phyloP scores from a whole-genome alignment of 2,329 filamentous ascomycete species.

The Graphilbum sp. region DNA sequence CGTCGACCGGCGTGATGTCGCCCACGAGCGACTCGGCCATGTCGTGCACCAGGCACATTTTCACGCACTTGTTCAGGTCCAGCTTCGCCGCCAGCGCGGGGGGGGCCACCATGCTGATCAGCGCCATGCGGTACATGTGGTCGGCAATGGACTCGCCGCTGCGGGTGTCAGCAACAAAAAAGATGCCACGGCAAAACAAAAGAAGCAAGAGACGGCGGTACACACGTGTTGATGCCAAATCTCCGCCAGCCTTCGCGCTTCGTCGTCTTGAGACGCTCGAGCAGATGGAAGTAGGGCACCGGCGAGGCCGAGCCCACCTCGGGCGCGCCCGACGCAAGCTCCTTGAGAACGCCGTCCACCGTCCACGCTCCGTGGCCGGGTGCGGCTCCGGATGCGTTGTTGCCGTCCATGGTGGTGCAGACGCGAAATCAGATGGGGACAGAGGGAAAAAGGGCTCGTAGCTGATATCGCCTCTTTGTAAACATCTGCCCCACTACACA shows the following conservation, averaged over 20 bases:
- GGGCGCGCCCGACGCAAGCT: constrained; percentile 42
- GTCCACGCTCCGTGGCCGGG: constrained; percentile 31
- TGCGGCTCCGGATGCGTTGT: too few species aligned
- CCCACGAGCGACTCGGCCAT: constrained; percentile 94
- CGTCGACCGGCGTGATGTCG: constrained; percentile 89
- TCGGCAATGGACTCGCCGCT: constrained; percentile 85
- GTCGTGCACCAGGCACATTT: constrained; percentile 93
- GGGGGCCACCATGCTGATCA: constrained; percentile 87
- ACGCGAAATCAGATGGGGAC: too few species aligned
- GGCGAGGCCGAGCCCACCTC: constrained; percentile 51
- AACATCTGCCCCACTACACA: too few species aligned
- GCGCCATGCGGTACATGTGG: constrained; percentile 99
- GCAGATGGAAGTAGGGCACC: constrained; percentile 80
- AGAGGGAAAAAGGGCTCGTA: too few species aligned
- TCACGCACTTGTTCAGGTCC: constrained; percentile 70
- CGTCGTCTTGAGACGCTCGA: constrained; percentile 87
- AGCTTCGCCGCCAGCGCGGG: constrained; percentile 52
- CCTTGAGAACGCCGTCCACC: constrained; percentile 45
- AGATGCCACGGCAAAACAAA: too few species aligned
- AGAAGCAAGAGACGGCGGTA: too few species aligned
- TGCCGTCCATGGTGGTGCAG: too few species aligned
- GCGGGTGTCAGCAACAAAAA: background rate
- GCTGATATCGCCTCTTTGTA: too few species aligned
- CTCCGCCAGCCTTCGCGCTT: constrained; percentile 90
- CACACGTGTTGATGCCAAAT: constrained; percentile 53